A percentile compares a stretch with the other conserved stretches of the same genome.
Conservation (phyloP, 139 green algal genomes). For the Gonium pectorale region DNA sequence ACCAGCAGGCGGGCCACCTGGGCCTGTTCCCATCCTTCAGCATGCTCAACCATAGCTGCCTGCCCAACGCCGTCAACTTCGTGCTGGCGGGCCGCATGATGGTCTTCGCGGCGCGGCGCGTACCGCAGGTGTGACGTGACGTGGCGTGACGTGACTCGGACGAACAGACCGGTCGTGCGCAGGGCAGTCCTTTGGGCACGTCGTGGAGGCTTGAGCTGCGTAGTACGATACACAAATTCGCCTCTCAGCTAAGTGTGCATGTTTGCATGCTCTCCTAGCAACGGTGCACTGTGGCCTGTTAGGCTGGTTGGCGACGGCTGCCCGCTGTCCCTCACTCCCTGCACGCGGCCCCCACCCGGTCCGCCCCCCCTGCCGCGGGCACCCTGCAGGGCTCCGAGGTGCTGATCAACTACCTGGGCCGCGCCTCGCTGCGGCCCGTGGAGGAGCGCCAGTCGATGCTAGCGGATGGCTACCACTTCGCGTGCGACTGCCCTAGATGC, state of each 20-base stretch:
- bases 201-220: too few species aligned
- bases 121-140: slow-evolving; percentile 24
- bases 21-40: slow-evolving; percentile 52
- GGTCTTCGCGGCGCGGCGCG: slow-evolving; percentile 25
- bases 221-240: too few species aligned
- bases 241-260: too few species aligned
- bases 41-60: slow-evolving; percentile 54
- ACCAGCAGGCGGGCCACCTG: slow-evolving; percentile 41
- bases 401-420: slow-evolving; percentile 59
- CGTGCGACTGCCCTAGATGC: slow-evolving; percentile 46
- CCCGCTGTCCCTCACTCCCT: background rate
- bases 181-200: too few species aligned
- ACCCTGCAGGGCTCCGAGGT: slow-evolving; percentile 46
- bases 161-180: too few species aligned
- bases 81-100: slow-evolving; percentile 43
- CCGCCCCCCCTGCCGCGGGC: background rate
- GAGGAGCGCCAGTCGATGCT: slow-evolving; percentile 34
- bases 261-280: too few species aligned
- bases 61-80: slow-evolving; percentile 51
- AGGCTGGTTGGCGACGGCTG: too few species aligned
- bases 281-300: too few species aligned
- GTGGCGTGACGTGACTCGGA: too few species aligned
- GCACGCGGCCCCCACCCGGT: background rate
- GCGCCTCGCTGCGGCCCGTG: slow-evolving; percentile 25
- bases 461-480: slow-evolving; percentile 42